Base-by-base conservation (phyloP, 2,329 filamentous ascomycete genomes). In the Colletotrichum falcatum region DNA sequence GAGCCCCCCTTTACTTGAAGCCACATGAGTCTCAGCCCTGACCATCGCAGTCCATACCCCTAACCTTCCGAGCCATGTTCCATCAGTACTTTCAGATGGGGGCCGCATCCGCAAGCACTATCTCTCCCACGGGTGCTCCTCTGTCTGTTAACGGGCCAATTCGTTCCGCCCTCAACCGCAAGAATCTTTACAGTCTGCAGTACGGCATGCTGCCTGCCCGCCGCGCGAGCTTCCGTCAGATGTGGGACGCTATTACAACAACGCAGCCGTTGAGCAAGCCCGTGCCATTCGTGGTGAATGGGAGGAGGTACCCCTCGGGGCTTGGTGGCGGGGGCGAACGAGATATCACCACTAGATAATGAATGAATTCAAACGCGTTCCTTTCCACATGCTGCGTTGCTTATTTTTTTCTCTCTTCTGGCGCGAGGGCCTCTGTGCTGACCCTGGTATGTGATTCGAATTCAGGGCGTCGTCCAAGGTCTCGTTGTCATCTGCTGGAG, bases 1-100 rank as follows among this genome's bases (percentile, higher is more conserved):
- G 81, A 42, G 55, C 11, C 55, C 35, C 3, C 3, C 28, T 26
- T 11, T n/a, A 26, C 28, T 12, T 7, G 2, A 26, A 48, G 11
- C 14, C 44, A 26, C 16, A 23, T 5, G 11, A 26, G 5, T 28
- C 46, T 48, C 30, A 73, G 65, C 37, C 23, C 73, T 72, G 54
- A 54, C 23, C 18, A 14, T 11, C 12, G 4, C 75, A 96, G 91
- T 95, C 95, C 4, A 92, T 97, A 8, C 95, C 96, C 2, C 88
- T 99, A 8, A 91, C 93, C 4, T 93, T 98, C 74, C 89, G 91
- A n/a, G 93, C 93, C 76, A 98, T 98, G 90, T 98, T 99, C 81
- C 90, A 97, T 71, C 95, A 98, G 77, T 99, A 99, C 82, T 97
- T 97, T 78, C 94, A 98, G 79, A 94, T 99, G 76, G 94, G 92